Percentiles rank a stretch among this genome's conserved stretches.
phyloP scores from a whole-genome alignment of 495 filamentous ascomycete species.

The Xylaria palmicola region DNA sequence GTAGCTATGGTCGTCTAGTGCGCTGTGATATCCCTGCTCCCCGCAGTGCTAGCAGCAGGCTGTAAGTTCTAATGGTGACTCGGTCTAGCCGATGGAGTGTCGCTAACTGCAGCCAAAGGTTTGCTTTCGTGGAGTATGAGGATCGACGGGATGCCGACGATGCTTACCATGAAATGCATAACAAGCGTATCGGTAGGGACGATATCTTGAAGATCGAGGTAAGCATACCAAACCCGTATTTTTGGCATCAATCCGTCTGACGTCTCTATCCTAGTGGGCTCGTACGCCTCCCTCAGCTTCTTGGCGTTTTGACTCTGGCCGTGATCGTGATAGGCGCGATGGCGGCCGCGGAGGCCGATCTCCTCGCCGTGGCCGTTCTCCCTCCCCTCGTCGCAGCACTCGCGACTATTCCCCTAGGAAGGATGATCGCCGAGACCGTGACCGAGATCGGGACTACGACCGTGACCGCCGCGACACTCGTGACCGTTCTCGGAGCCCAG shows the following conservation, averaged over 20 bases:
- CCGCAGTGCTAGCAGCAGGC: conserved; percentile 82
- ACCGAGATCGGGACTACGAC: conserved; percentile 78
- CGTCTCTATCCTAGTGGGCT: conserved; percentile 70
- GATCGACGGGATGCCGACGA: conserved; percentile 98
- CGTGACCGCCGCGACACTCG: conserved; percentile 68
- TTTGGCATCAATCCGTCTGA: conserved; percentile 7
- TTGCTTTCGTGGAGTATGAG: conserved; percentile 99
- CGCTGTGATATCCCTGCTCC: conserved; percentile 98
- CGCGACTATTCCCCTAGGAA: conserved; percentile 88
- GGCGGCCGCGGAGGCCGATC: conserved; percentile 62
- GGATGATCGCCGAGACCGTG: conserved; percentile 84
- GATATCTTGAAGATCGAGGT: conserved; percentile 98
- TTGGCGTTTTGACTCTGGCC: conserved; percentile 93
- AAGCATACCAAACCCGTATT: conserved; percentile 26
- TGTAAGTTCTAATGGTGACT: conserved; percentile 65
- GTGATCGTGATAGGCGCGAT: conserved; percentile 66
- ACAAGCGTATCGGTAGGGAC: conserved; percentile 95
- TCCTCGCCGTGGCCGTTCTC: conserved; percentile 71
- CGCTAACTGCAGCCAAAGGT: conserved; percentile 56
- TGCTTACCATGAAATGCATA: conserved; percentile 99
- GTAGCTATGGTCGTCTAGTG: conserved; percentile 95
- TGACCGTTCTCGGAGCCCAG: conserved; percentile 74
- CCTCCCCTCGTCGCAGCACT: conserved; percentile 73
- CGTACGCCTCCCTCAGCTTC: conserved; percentile 97
- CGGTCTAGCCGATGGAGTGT: neutral